Evolutionary conservation across 2,329 filamentous ascomycete species (phyloP), one percentile per base, ranked within the genome.

Genomic region (Penicillium sp.): DNA sequence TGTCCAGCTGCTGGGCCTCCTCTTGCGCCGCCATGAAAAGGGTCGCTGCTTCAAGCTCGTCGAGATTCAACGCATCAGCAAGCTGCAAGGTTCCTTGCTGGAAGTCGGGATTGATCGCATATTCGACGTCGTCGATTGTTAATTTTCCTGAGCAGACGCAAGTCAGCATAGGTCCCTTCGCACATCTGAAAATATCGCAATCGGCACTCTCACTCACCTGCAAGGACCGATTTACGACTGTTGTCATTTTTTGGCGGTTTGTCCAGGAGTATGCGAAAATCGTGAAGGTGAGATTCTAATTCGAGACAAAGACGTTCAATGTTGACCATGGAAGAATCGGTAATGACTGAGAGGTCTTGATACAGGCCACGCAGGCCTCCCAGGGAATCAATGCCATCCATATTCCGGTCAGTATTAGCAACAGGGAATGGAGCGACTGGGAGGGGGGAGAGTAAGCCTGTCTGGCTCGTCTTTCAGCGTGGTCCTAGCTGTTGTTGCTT

Each of bases 31-130:
- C 85, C 52, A 95, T 77, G 57, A 96, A 84, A 50, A 94, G 82
- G 63, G 83, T 81, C 9, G 91, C 89, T 18, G 93, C 88, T 65
- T 94, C 84, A 57, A 96, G 71, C 73, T 99, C 95, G 74, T 99
- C 92, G 52, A 99, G 80, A 66, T 96, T 87, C 60, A 97, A 80
- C 64, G 91, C 90, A 71, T 97, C 92, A 55, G 93, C 89, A 38
- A 99, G 80, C 65, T 90, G 84, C 30, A 96, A 79, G 23, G 86
- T 84, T 63, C 88, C 85, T 71, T 96, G 88, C 68, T 93, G 86
- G 73, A 99, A 97, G 60, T 91, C 86, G 56, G 89, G 83, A 73
- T 96, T 97, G 76, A 99, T 79, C 21, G 81, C 78, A 72, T 91
- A 97, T 66, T 92, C 84, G 33, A 84, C 81, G 60, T 86, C 87